phyloP scores from a whole-genome alignment of 441 rosid genomes.

The Oxalis stricta region DNA sequence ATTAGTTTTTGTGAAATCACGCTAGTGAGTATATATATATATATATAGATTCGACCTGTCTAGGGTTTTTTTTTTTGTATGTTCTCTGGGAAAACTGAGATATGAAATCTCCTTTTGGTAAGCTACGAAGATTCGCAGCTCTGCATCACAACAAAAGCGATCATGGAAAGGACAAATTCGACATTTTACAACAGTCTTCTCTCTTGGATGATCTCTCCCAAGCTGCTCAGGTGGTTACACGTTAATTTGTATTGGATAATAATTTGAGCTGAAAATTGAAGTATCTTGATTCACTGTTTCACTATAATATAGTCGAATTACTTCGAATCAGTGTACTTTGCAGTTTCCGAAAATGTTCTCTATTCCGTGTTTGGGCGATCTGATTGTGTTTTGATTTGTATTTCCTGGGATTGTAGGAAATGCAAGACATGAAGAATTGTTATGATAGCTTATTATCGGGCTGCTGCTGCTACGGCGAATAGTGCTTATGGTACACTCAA shows the following conservation, averaged over 20 bases:
- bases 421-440: slow-evolving; percentile 84
- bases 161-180: slow-evolving; percentile 48
- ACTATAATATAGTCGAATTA: no score
- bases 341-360: no score
- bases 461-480: slow-evolving; percentile 91
- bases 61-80: no score
- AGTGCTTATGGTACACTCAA: slow-evolving; percentile 65
- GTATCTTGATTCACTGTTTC: no score
- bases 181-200: slow-evolving; percentile 29
- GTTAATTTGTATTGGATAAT: not conserved
- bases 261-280: no score
- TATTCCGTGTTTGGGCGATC: no score
- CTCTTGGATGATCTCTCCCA: slow-evolving; percentile 72
- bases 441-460: slow-evolving; percentile 91
- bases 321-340: no score
- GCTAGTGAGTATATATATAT: no score
- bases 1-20: no score
- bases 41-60: no score
- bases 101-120: slow-evolving; percentile 71
- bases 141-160: slow-evolving; percentile 65
- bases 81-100: no score
- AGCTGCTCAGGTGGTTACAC: slow-evolving; percentile 54
- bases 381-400: not conserved
- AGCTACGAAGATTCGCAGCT: slow-evolving; percentile 56
- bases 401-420: slow-evolving; percentile 39